A percentile compares a stretch with the other conserved stretches of the same genome.
These are phyloP conservation scores for Sambucus nigra DNA, from an alignment of 129 eudicot species.

Conservation along the genomic window DNA sequence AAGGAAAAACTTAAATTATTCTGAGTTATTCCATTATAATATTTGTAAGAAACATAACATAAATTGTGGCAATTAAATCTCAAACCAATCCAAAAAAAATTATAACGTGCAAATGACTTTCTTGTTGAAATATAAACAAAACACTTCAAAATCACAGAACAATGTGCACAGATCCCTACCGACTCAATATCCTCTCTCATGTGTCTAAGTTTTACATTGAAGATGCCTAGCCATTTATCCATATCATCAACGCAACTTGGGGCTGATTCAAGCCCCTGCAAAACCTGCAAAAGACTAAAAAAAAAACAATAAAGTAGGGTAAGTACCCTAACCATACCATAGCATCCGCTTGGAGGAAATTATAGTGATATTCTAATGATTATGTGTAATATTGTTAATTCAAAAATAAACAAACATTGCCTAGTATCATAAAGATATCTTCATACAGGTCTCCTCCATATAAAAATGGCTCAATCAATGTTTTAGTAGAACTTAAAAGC, in stretches of 20 bases:
- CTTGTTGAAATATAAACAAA: not conserved
- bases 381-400: no score
- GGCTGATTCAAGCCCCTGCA: constrained; percentile 82
- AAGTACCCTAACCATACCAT: not conserved
- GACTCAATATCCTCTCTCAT: constrained; percentile 99
- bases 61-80: constrained; percentile 1
- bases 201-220: constrained; percentile 89
- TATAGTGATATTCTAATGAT: no score
- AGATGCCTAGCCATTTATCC: constrained; percentile 97
- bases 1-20: not conserved
- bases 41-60: constrained; percentile 2
- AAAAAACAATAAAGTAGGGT: not conserved
- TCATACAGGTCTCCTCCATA: no score
- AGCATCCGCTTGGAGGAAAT: no score
- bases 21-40: not conserved
- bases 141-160: constrained; percentile 2
- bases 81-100: not conserved
- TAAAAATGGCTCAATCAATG: no score
- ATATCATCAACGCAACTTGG: constrained; percentile 80
- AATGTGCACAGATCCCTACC: constrained; percentile 44
- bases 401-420: no score
- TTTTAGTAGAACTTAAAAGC: no score
- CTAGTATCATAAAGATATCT: no score
- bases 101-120: not conserved
- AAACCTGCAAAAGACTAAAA: constrained; percentile 50